Conservation (phyloP, 306 rosid genomes). For the Mimosa bimucronata region DNA sequence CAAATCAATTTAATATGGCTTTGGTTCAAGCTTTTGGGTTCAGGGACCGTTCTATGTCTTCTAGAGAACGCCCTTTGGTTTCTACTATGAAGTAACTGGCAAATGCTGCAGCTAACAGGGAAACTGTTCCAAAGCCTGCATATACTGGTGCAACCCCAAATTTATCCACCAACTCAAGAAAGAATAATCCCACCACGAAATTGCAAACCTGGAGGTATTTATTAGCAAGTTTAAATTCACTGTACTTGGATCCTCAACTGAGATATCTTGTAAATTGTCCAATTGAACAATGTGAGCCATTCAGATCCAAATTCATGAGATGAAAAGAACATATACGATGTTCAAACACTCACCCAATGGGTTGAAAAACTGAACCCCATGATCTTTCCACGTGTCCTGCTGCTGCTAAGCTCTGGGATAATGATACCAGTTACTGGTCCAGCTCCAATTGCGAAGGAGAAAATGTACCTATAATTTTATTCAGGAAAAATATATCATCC, state of each 20-base stretch:
- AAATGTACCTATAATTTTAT: slow-evolving; percentile 68
- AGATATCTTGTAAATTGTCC: background rate
- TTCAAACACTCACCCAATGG: slow-evolving; percentile 69
- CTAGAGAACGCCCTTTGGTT: slow-evolving; percentile 87
- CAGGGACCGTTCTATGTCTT: slow-evolving; percentile 81
- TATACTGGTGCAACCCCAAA: slow-evolving; percentile 84
- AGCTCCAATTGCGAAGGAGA: slow-evolving; percentile 84
- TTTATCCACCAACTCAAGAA: slow-evolving; percentile 81
- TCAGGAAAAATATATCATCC: slow-evolving; percentile 20
- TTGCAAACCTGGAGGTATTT: slow-evolving; percentile 64
- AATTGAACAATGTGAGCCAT: background rate
- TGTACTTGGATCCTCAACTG: background rate
- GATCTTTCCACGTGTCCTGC: slow-evolving; percentile 81
- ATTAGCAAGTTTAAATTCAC: background rate
- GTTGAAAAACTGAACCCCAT: slow-evolving; percentile 85
- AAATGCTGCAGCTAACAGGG: slow-evolving; percentile 75
- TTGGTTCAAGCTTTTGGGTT: slow-evolving; percentile 49
- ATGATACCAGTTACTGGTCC: slow-evolving; percentile 91
- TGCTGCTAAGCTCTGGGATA: slow-evolving; percentile 91
- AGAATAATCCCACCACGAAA: slow-evolving; percentile 85
- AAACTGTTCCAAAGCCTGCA: slow-evolving; percentile 72
- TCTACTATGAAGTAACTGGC: slow-evolving; percentile 69
- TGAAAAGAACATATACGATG: background rate
- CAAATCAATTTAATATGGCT: slow-evolving; percentile 19
- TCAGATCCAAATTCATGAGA: background rate